Percentiles rank a stretch among this genome's conserved stretches.
phyloP scores from a whole-genome alignment of 495 filamentous ascomycete genomes.

The Monascus purpureus region DNA sequence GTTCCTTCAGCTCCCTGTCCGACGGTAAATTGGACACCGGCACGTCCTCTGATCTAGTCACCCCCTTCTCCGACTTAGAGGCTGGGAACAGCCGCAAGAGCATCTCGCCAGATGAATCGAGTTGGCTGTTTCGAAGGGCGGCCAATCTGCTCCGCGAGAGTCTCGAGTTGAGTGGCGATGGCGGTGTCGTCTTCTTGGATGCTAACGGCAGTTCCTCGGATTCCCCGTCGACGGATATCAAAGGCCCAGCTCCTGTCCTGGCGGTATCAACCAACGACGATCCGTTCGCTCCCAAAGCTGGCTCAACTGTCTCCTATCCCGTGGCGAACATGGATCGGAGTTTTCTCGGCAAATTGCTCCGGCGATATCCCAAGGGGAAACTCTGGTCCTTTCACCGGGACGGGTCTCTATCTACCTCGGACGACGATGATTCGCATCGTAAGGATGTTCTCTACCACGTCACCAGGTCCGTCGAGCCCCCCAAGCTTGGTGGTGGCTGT shows the following conservation, averaged over 20 bases:
- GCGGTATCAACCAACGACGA: conserved; percentile 25
- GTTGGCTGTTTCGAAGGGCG: conserved; percentile 38
- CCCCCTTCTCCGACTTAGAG: conserved; percentile 27
- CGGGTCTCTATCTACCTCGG: conserved; percentile 25
- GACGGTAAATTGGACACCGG: conserved; percentile 14
- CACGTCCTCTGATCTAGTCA: conserved; percentile 9
- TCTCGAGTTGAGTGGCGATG: conserved; percentile 33
- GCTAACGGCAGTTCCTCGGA: conserved; percentile 18
- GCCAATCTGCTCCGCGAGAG: conserved; percentile 44
- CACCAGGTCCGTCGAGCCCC: too few relatives aligned
- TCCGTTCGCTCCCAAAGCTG: conserved; percentile 23
- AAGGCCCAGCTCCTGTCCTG: conserved; percentile 20
- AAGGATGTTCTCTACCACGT: too few relatives aligned
- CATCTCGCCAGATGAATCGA: conserved; percentile 23
- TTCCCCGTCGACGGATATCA: conserved; percentile 16
- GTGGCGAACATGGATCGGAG: conserved; percentile 23
- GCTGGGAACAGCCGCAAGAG: conserved; percentile 18
- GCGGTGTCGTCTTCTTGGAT: conserved; percentile 44
- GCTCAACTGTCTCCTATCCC: conserved; percentile 15
- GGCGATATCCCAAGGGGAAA: conserved; percentile 46
- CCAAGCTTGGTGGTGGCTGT: too few relatives aligned
- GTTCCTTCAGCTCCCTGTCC: conserved; percentile 18
- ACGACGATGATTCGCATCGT: conserved; percentile 30
- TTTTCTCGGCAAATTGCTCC: conserved; percentile 38
- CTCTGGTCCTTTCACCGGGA: conserved; percentile 52